Evolutionary conservation across 352 stramenopile genomes (phyloP), one percentile per base, ranked within the genome.

Genomic region (Phytophthora pinifolia): DNA sequence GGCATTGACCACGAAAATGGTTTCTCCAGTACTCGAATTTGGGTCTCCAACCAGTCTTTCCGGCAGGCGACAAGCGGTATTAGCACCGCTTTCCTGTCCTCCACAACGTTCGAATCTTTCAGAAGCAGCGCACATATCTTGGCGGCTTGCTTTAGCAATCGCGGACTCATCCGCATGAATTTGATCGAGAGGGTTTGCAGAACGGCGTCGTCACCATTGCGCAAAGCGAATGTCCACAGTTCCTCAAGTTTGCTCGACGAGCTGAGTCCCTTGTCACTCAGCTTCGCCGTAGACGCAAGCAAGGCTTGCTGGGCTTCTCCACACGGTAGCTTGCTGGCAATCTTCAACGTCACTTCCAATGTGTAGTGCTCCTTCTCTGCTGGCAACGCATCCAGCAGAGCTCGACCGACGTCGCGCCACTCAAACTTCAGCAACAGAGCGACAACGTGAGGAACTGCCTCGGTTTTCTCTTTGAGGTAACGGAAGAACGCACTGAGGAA

Each of bases 1-100:
- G 48, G 48, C 56, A 65, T 59, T 27, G 49, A n/a, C 56, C 56
- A 65, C 22, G 48, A 59, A 15, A 60, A 65, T 6, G 56, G 49
- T 34, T 59, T 53, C 9, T 35, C 56, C 15, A 65, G 33, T 8
- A 20, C 15, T 8, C 8, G 35, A 22, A 60, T 53, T 29, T 60
- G 56, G 29, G 35, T 37, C 6, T 44, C 31, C 15, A 63, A 4
- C 59, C 59, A 67, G 17, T 63, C 31, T n/a, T 44, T 43, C 2
- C 35, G 44, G 13, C 12, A 9, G 20, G 9, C 12, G 35, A 30
- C 27, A 18, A 65, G 25, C 3, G 25, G 10, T 3, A 31, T 14
- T 17, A 64, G n/a, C n/a, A 41, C 14, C 5, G 15, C 20, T 22
- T 27, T 37, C 22, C 32, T 37, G 5, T 45, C 7, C 29, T 32